Conservation (phyloP, 169 alveolate species). For the Eimeria zaria region DNA sequence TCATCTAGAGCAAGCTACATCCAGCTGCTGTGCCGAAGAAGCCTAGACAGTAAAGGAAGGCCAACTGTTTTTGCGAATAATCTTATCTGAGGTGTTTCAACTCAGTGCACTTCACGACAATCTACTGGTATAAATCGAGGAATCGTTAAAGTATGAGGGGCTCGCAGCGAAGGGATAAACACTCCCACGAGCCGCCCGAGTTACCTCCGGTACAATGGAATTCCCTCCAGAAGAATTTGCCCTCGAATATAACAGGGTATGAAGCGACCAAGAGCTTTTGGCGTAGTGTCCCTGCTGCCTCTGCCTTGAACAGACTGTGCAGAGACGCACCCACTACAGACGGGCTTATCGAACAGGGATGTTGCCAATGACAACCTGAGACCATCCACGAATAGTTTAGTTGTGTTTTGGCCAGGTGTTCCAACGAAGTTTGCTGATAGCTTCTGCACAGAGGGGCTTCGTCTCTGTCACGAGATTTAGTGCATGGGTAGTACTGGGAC, state of each 20-base stretch:
- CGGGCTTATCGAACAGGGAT: neutral
- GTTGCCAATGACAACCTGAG: neutral
- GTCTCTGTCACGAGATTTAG: constrained; percentile 26
- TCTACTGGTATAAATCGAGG: too few species aligned
- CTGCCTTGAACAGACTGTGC: neutral
- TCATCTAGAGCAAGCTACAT: too few species aligned
- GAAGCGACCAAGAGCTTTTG: neutral
- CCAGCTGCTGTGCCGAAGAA: too few species aligned
- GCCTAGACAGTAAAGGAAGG: too few species aligned
- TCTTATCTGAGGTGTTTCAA: too few species aligned
- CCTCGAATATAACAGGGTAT: neutral
- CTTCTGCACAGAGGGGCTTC: neutral
- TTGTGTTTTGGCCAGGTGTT: neutral
- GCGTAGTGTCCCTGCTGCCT: neutral
- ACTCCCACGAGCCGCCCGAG: too few species aligned
- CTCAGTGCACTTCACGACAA: too few species aligned
- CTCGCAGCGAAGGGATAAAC: too few species aligned
- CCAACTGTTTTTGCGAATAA: too few species aligned
- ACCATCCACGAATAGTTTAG: neutral
- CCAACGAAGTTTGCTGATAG: neutral
- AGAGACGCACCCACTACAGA: constrained; percentile 13
- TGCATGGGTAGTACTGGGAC: neutral
- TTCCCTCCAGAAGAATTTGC: neutral
- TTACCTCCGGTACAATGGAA: too few species aligned
- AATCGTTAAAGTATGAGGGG: too few species aligned